Conservation (phyloP, 805 yeast genomes). For the Metschnikowia arizonensis region DNA sequence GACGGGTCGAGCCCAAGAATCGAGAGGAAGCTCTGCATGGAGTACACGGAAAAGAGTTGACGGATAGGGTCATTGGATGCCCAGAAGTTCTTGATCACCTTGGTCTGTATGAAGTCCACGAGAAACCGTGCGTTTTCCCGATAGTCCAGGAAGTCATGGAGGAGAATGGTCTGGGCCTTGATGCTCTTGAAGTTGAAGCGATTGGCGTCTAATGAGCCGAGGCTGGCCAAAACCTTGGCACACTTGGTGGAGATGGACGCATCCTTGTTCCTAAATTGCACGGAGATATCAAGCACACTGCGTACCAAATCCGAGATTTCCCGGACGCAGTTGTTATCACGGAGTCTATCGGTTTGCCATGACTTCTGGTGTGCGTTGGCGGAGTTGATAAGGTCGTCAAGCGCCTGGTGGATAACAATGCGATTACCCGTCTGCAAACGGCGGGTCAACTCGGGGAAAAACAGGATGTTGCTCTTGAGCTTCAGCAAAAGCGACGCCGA, state of each 20-base stretch:
- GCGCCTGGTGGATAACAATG: constrained; percentile 68
- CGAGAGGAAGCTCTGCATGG: constrained; percentile 81
- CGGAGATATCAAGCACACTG: constrained; percentile 53
- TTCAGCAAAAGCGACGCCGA: constrained; percentile 28
- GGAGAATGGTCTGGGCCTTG: constrained; percentile 44
- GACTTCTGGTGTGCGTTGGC: constrained; percentile 48
- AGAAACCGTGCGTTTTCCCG: constrained; percentile 65
- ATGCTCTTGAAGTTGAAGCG: constrained; percentile 44
- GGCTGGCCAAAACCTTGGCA: constrained; percentile 64
- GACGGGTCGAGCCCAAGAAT: constrained; percentile 47
- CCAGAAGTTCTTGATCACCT: constrained; percentile 81
- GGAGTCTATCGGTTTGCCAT: constrained; percentile 41
- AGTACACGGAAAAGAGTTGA: constrained; percentile 79
- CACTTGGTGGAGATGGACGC: constrained; percentile 53
- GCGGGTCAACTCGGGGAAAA: constrained; percentile 50
- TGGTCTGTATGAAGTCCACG: constrained; percentile 57
- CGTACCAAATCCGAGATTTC: constrained; percentile 46
- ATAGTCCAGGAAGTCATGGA: constrained; percentile 59
- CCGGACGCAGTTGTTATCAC: constrained; percentile 25
- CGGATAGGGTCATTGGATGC: constrained; percentile 83
- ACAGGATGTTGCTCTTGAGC: constrained; percentile 28
- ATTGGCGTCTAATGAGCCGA: constrained; percentile 74
- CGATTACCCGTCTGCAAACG: constrained; percentile 60
- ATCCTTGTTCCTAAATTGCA: constrained; percentile 48
- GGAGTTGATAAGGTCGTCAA: constrained; percentile 57